These are phyloP conservation scores for Apiosordaria backusii DNA, from an alignment of 495 filamentous ascomycete genomes.

Conservation along the genomic window DNA sequence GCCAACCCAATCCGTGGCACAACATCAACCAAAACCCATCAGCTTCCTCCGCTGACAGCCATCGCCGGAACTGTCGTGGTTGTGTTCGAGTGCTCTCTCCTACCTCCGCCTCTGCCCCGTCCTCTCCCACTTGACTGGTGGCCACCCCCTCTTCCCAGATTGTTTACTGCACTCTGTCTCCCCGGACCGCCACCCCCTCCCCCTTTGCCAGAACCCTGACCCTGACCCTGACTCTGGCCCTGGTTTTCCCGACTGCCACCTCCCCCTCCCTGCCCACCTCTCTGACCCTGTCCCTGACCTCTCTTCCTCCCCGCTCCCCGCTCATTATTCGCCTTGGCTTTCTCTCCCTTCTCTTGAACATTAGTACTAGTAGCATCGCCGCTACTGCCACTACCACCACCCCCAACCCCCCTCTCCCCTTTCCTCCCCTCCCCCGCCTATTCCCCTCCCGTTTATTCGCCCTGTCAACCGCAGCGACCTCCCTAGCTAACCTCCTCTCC, in stretches of 20 bases:
- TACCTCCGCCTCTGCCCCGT: neutral
- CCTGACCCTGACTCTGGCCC: no score
- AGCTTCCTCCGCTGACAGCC: neutral
- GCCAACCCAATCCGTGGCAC: neutral
- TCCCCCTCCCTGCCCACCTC: neutral
- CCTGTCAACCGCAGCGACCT: conserved; percentile 27
- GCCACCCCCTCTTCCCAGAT: no score
- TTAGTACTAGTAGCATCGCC: neutral
- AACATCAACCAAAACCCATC: no score
- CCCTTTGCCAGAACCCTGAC: neutral
- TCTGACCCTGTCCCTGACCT: neutral
- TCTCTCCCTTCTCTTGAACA: neutral
- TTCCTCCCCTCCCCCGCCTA: conserved; percentile 30
- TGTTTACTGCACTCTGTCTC: no score
- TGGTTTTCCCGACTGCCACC: no score
- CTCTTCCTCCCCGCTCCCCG: neutral
- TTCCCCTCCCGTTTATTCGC: conserved; percentile 17
- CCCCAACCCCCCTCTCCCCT: conserved; percentile 22
- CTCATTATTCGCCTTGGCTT: neutral
- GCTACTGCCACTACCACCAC: conserved; percentile 10
- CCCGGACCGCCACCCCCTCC: no score
- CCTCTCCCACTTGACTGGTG: neutral
- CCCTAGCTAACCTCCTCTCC: conserved; percentile 40
- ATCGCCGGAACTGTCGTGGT: neutral
- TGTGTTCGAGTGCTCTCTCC: neutral